phyloP scores from a whole-genome alignment of 306 rosid genomes.

The Cucumis sativus region Cucumber_9930_V3 NC_026658.2:13886501-13887000 shows the following conservation, averaged over 20 bases:
- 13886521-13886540: slow-evolving; percentile 71
- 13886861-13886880: slow-evolving; percentile 39
- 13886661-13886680: slow-evolving; percentile 33
- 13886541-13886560: slow-evolving; percentile 65
- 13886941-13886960: slow-evolving; percentile 55
- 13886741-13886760: slow-evolving; percentile 69
- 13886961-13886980: slow-evolving; percentile 61
- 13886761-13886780: slow-evolving; percentile 51
- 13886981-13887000: slow-evolving; percentile 41
- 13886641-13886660: slow-evolving; percentile 20
- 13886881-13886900: slow-evolving; percentile 42
- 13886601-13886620: slow-evolving; percentile 46
- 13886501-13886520: slow-evolving; percentile 20
- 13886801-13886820: slow-evolving; percentile 29
- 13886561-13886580: slow-evolving; percentile 43
- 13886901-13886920: slow-evolving; percentile 59
- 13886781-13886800: slow-evolving; percentile 50
- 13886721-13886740: slow-evolving; percentile 45
- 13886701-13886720: slow-evolving; percentile 39
- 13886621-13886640: slow-evolving; percentile 35
- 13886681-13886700: slow-evolving; percentile 38
- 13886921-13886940: slow-evolving; percentile 69
- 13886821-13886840: slow-evolving; percentile 34
- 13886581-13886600: slow-evolving; percentile 59
- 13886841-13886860: slow-evolving; percentile 24